Conservation (phyloP, 768 basidiomycete genomes). For the Clitopilus passeckerianus region DNA sequence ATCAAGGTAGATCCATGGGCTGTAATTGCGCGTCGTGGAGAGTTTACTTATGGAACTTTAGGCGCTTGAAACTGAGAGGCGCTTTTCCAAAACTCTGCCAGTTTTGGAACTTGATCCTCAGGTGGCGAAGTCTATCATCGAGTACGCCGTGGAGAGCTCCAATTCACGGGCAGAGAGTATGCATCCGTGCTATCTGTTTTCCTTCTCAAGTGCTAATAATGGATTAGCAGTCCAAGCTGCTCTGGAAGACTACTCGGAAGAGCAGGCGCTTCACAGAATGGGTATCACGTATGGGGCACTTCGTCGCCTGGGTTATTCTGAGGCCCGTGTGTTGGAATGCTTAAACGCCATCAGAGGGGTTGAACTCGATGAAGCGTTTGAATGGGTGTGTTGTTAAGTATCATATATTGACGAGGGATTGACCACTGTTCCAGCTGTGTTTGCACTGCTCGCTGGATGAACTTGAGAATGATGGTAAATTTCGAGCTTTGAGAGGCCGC, state of each 20-base stretch:
- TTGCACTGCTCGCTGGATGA: slow-evolving; percentile 61
- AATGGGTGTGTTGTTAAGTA: slow-evolving; percentile 63
- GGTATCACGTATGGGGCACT: slow-evolving; percentile 81
- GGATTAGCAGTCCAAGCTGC: not conserved
- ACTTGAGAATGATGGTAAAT: slow-evolving; percentile 36
- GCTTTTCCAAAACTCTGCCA: slow-evolving; percentile 60
- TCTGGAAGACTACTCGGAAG: slow-evolving; percentile 45
- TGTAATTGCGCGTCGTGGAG: not conserved
- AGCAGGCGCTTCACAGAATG: slow-evolving; percentile 66
- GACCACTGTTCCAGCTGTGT: slow-evolving; percentile 44
- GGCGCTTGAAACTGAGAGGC: slow-evolving; percentile 81
- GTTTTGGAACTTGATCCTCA: slow-evolving; percentile 52
- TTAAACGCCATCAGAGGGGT: slow-evolving; percentile 56
- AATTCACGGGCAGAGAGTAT: not conserved
- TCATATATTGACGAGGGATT: not conserved
- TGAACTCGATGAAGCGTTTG: slow-evolving; percentile 84
- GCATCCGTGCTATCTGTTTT: not conserved
- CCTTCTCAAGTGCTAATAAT: too few species aligned
- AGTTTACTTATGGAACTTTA: slow-evolving; percentile 20
- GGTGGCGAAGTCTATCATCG: not conserved
- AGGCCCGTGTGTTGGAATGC: slow-evolving; percentile 68
- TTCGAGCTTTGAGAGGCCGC: not conserved
- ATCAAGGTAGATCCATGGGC: slow-evolving; percentile 24
- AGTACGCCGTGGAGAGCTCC: not conserved
- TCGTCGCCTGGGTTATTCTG: slow-evolving; percentile 70